Conservation (phyloP, 345 rosid genomes). For the Gossypium sturtianum region DNA sequence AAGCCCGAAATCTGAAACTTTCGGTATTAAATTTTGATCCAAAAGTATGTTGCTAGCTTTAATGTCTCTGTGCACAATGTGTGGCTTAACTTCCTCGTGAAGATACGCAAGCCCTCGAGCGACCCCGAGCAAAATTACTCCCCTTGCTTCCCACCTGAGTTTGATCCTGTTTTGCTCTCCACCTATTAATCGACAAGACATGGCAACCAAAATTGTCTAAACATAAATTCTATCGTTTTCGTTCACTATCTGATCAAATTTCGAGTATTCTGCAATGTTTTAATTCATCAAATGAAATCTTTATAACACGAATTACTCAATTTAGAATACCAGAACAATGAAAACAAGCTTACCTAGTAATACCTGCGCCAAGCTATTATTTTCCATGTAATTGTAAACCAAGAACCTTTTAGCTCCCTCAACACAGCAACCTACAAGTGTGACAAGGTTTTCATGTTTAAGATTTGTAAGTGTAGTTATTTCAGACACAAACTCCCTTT, state of each 20-base stretch:
- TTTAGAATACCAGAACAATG: not conserved
- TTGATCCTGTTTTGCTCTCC: constrained; percentile 38
- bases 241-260: not conserved
- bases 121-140: constrained; percentile 39
- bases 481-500: constrained; percentile 57
- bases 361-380: constrained; percentile 41
- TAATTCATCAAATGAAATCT: not conserved
- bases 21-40: constrained; percentile 39
- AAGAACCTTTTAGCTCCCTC: constrained; percentile 42
- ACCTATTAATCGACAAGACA: constrained; percentile 29
- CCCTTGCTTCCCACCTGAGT: constrained; percentile 42
- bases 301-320: not conserved
- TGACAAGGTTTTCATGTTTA: constrained; percentile 49
- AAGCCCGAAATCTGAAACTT: constrained; percentile 68
- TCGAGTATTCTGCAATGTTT: not conserved
- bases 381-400: constrained; percentile 59
- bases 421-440: constrained; percentile 53
- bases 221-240: not conserved
- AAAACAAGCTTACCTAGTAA: constrained; percentile 32
- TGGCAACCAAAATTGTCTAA: constrained; percentile 8
- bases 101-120: constrained; percentile 52
- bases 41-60: constrained; percentile 55
- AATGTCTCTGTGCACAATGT: constrained; percentile 55
- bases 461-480: constrained; percentile 38
- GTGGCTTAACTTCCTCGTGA: constrained; percentile 49